A percentile compares a stretch with the other conserved stretches of the same genome.
Evolutionary conservation across 2,329 filamentous ascomycete species (phyloP).

Genomic region (Cryoendolithus antarcticus): DNA sequence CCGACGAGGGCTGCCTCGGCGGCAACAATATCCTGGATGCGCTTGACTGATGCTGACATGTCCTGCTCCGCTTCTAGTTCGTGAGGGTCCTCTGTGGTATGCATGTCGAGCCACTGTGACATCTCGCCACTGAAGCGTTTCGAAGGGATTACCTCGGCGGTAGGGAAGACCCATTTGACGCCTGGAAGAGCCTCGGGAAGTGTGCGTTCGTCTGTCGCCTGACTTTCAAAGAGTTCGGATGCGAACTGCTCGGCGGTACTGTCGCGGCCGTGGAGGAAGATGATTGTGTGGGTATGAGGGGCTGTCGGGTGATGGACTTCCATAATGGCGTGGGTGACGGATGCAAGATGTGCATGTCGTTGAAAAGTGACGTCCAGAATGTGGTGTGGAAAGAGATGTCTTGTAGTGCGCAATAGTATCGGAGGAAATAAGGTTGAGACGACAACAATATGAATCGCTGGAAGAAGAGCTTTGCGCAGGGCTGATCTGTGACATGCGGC

Average conservation of each 20-base stretch:
- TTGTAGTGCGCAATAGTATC: no score
- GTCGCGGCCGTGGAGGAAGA: constrained; percentile 36
- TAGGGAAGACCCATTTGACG: constrained; percentile 28
- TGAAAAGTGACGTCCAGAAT: not conserved
- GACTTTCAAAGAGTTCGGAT: constrained; percentile 28
- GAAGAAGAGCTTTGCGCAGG: no score
- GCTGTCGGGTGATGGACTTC: not conserved
- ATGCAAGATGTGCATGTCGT: not conserved
- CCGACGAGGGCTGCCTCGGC: not conserved
- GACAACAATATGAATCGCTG: no score
- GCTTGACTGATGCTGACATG: not conserved
- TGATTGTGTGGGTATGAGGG: constrained; percentile 33
- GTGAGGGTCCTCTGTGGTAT: not conserved
- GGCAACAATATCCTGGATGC: not conserved
- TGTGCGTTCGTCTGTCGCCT: constrained; percentile 13
- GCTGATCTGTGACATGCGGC: no score
- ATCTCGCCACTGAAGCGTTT: not conserved
- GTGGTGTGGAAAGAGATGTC: no score
- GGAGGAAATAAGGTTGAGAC: no score
- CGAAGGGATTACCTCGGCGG: constrained; percentile 8
- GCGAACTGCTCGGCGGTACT: constrained; percentile 30
- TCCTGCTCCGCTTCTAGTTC: not conserved
- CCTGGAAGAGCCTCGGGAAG: constrained; percentile 23
- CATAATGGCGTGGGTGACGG: not conserved
- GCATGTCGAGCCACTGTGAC: not conserved